Percentiles rank a stretch among this genome's conserved stretches.
phyloP scores from a whole-genome alignment of 169 alveolate species.

The Plasmodium billcollinsi region DNA sequence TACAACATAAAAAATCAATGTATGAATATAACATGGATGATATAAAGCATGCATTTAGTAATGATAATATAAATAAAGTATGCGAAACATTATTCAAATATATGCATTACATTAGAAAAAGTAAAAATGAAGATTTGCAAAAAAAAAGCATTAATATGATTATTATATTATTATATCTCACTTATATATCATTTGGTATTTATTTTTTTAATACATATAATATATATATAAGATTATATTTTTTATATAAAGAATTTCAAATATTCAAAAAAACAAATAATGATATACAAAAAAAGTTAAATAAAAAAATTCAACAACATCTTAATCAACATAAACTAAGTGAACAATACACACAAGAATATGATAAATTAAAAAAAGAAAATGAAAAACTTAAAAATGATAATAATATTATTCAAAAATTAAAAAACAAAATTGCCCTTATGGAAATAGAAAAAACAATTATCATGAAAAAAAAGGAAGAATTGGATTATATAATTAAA shows the following conservation, averaged over 20 bases:
- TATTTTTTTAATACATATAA: slow-evolving; percentile 22
- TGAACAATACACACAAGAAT: slow-evolving; percentile 26
- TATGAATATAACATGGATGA: slow-evolving; percentile 36
- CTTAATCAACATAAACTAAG: slow-evolving; percentile 10
- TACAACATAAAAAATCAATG: background rate
- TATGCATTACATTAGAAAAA: slow-evolving; percentile 27
- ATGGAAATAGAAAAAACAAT: slow-evolving; percentile 24
- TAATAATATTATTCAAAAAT: slow-evolving; percentile 19
- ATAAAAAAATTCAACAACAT: slow-evolving; percentile 19
- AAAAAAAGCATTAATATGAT: slow-evolving; percentile 15
- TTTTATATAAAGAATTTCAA: slow-evolving; percentile 7
- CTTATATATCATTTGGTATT: slow-evolving; percentile 23
- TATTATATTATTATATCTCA: slow-evolving; percentile 22
- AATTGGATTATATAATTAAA: slow-evolving; percentile 27
- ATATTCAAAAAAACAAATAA: slow-evolving; percentile 12
- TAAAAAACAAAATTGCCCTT: slow-evolving; percentile 22
- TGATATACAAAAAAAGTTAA: slow-evolving; percentile 4
- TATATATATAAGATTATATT: slow-evolving; percentile 5
- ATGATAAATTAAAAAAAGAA: slow-evolving; percentile 21
- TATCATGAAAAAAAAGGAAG: slow-evolving; percentile 34
- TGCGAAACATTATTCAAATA: slow-evolving; percentile 30
- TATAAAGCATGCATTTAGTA: slow-evolving; percentile 28
- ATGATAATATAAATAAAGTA: slow-evolving; percentile 43
- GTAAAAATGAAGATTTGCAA: slow-evolving; percentile 8
- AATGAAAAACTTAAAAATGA: slow-evolving; percentile 36